These are phyloP conservation scores for Cryptococcus jaspeensis DNA, from an alignment of 1,284 basidiomycete species.

Conservation along the genomic window DNA sequence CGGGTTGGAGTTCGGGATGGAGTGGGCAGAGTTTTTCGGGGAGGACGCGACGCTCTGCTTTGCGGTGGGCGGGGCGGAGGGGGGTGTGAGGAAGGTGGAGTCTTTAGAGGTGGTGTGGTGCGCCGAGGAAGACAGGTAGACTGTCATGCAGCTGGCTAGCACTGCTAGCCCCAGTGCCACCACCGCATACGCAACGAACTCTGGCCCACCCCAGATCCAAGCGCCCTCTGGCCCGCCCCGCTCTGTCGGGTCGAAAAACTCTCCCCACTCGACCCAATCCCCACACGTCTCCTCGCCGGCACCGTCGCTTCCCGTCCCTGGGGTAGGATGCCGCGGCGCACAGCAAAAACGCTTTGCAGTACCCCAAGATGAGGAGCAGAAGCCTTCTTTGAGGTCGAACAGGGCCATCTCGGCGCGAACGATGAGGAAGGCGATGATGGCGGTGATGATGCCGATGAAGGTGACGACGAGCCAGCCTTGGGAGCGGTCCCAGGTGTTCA, in stretches of 20 bases:
- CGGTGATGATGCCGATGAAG: slow-evolving; percentile 71
- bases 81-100: slow-evolving; percentile 65
- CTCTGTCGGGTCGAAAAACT: slow-evolving; percentile 39
- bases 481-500: slow-evolving; percentile 73
- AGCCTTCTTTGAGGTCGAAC: slow-evolving; percentile 93
- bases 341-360: slow-evolving; percentile 83
- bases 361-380: slow-evolving; percentile 70
- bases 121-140: slow-evolving; percentile 81
- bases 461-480: slow-evolving; percentile 91
- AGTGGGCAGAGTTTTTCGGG: slow-evolving; percentile 9
- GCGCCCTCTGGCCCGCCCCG: slow-evolving; percentile 19
- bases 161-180: slow-evolving; percentile 62
- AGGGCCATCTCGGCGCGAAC: slow-evolving; percentile 83
- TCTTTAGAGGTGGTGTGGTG: slow-evolving; percentile 85
- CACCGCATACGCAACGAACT: slow-evolving; percentile 70
- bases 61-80: slow-evolving; percentile 52
- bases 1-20: slow-evolving; percentile 12
- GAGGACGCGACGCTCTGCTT: background rate
- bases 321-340: slow-evolving; percentile 41
- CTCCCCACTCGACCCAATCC: slow-evolving; percentile 74
- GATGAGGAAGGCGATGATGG: slow-evolving; percentile 81
- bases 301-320: slow-evolving; percentile 9
- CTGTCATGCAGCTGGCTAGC: slow-evolving; percentile 72
- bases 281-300: slow-evolving; percentile 57
- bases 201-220: slow-evolving; percentile 45